Evolutionary conservation across 2,329 filamentous ascomycete species (phyloP).

Genomic region (Dactylellina cionopaga): DNA sequence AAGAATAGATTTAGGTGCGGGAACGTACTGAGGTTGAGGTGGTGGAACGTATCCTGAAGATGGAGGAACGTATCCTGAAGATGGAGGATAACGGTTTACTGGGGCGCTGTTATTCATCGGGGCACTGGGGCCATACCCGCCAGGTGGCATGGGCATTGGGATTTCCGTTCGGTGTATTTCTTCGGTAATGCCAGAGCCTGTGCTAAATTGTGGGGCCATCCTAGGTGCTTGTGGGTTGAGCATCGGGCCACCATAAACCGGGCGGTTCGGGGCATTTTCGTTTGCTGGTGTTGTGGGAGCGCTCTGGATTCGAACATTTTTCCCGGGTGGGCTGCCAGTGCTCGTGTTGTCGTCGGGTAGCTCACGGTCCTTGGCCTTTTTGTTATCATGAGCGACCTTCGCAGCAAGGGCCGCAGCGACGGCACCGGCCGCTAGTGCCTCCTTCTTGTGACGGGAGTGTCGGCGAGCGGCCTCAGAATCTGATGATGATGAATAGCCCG

Average conservation of each 20-base stretch:
- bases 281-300: slow-evolving; percentile 44
- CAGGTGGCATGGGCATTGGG: slow-evolving; percentile 49
- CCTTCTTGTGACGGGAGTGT: slow-evolving; percentile 47
- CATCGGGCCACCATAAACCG: slow-evolving; percentile 6
- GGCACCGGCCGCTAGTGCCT: slow-evolving; percentile 44
- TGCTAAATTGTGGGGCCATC: slow-evolving; percentile 47
- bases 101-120: neutral
- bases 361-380: slow-evolving; percentile 36
- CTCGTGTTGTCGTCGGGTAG: slow-evolving; percentile 30
- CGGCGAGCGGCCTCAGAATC: slow-evolving; percentile 34
- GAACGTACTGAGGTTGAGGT: slow-evolving; percentile 51
- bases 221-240: slow-evolving; percentile 33
- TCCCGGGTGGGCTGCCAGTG: slow-evolving; percentile 24
- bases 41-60: slow-evolving; percentile 40
- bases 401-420: slow-evolving; percentile 49
- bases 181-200: slow-evolving; percentile 44
- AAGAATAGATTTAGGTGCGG: slow-evolving; percentile 50
- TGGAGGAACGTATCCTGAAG: slow-evolving; percentile 44
- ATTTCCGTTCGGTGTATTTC: slow-evolving; percentile 47
- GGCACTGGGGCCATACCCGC: slow-evolving; percentile 42
- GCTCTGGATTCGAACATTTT: slow-evolving; percentile 51
- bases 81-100: slow-evolving; percentile 46
- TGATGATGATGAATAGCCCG: slow-evolving; percentile 6
- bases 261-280: slow-evolving; percentile 36
- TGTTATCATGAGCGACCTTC: slow-evolving; percentile 51